Evolutionary conservation across 1,284 basidiomycete genomes (phyloP), one percentile per base, ranked within the genome.

Genomic region (Melampsora americana): DNA sequence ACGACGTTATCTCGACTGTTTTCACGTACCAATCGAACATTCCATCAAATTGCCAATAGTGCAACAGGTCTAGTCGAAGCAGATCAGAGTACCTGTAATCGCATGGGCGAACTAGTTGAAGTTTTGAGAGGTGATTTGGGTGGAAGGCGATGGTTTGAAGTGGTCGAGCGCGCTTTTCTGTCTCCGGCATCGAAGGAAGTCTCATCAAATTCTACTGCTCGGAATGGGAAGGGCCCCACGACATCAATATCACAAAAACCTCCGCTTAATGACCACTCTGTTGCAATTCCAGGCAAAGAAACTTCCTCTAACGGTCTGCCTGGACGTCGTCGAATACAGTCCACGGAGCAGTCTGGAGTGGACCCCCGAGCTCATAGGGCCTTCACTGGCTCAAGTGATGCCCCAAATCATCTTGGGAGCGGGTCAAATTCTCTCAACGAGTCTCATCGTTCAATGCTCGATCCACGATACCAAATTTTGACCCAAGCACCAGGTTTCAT

Each of bases 21-120:
- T 64, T 64, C 48, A 35, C 65, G 44, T 56, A 30, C 62, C 6
- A 73, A 73, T 53, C 44, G 46, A 23, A 48, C 50, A 14, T 73
- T 73, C 50, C 56, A 20, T 9, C 71, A 73, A 39, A 73, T 73
- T 30, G 71, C 71, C 3, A 26, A 66, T 20, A 73, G 62, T 42
- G 50, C 71, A n/a, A 73, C 71, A 14, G 23, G 9, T 23, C 53
- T 73, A 23, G 60, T 73, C 32, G 71, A 73, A 46, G 28, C 62
- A 9, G 71, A 73, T 60, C 42, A 53, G 39, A 14, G n/a, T 7
- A 73, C 35, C 18, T 56, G 35, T 12, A 73, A 66, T 30, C 50
- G 50, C 20, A 14, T 73, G 20, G 56, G 39, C 44, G 42, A 73
- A 23, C n/a, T 66, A 5, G 71, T 73, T 1, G 48, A 73, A 53